phyloP scores from a whole-genome alignment of 306 rosid genomes.

The Alnus rubra region DNA sequence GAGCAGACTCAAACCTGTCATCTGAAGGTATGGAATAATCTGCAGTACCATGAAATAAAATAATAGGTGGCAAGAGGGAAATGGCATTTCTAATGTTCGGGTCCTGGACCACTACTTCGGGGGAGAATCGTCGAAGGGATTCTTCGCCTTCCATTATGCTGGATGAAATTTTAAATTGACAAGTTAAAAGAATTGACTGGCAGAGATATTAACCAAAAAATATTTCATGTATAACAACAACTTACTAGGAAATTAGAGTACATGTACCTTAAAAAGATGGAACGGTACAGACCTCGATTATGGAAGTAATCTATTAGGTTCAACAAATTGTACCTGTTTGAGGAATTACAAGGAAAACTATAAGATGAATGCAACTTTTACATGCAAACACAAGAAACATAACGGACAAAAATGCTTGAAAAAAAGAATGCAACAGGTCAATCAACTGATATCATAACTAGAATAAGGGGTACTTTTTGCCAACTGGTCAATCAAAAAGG shows the following conservation, averaged over 20 bases:
- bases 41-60: conserved; percentile 86
- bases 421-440: conserved; percentile 19
- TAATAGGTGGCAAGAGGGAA: conserved; percentile 66
- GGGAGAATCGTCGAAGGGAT: conserved; percentile 74
- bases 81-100: conserved; percentile 60
- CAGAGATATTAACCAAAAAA: conserved; percentile 18
- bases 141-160: conserved; percentile 99
- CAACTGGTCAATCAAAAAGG: background rate
- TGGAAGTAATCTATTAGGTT: conserved; percentile 73
- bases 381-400: background rate
- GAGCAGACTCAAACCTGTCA: conserved; percentile 56
- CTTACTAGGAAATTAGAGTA: conserved; percentile 13
- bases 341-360: conserved; percentile 26
- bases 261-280: conserved; percentile 65
- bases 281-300: conserved; percentile 81
- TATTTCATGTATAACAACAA: conserved; percentile 1
- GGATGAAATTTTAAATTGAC: conserved; percentile 31
- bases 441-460: conserved; percentile 16
- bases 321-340: conserved; percentile 81
- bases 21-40: conserved; percentile 93
- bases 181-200: conserved; percentile 24
- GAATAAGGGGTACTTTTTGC: background rate
- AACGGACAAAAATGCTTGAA: conserved; percentile 5
- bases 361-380: conserved; percentile 14
- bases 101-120: conserved; percentile 77